A percentile compares a stretch with the other conserved stretches of the same genome.
Conservation (phyloP, 1,284 basidiomycete species). For the Sporisorium iseilematis-ciliati region DNA sequence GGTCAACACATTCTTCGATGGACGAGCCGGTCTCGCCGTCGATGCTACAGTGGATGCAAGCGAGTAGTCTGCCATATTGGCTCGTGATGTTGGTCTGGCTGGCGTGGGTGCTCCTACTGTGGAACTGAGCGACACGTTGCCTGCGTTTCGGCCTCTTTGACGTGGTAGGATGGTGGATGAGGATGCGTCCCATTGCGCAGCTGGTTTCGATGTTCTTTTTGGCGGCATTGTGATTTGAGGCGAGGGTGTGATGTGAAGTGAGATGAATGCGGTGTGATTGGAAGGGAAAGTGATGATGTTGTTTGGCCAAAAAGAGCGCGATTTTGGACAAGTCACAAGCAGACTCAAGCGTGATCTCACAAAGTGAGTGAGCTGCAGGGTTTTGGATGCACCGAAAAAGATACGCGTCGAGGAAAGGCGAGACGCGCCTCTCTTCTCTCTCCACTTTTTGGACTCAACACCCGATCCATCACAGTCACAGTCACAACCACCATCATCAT, state of each 20-base stretch:
- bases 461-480: neutral
- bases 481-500: neutral
- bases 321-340: neutral
- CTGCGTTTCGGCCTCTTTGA: conserved; percentile 10
- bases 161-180: conserved; percentile 16
- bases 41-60: conserved; percentile 27
- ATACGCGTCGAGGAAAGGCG: conserved; percentile 1
- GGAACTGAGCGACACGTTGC: conserved; percentile 36
- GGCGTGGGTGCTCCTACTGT: conserved; percentile 38
- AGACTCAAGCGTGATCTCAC: neutral
- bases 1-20: conserved; percentile 21
- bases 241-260: neutral
- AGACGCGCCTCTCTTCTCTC: conserved; percentile 5
- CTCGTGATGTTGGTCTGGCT: conserved; percentile 4
- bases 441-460: conserved; percentile 6
- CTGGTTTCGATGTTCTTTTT: neutral
- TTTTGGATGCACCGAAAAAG: neutral
- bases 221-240: conserved; percentile 14
- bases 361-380: neutral
- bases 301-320: neutral
- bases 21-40: conserved; percentile 17
- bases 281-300: neutral
- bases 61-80: conserved; percentile 17
- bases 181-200: conserved; percentile 17
- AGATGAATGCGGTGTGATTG: neutral